Evolutionary conservation across 768 basidiomycete genomes (phyloP).

Genomic region (Pleurotus platypus): DNA sequence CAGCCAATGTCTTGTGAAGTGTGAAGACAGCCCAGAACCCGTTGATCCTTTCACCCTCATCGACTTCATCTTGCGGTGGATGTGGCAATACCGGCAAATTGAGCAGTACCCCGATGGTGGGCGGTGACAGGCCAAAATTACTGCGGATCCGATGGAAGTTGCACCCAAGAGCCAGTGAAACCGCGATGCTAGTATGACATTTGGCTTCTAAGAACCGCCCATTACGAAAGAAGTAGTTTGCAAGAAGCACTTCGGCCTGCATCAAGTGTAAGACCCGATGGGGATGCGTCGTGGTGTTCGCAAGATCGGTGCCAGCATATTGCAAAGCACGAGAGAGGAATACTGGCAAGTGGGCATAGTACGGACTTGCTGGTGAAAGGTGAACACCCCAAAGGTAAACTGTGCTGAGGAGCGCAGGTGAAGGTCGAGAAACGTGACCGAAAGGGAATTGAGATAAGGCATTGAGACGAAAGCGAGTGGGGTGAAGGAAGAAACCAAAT

Average conservation of each 20-base stretch:
- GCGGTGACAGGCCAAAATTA: conserved; percentile 29
- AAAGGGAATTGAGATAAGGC: conserved; percentile 46
- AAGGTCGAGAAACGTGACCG: conserved; percentile 42
- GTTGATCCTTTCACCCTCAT: conserved; percentile 67
- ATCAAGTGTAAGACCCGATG: conserved; percentile 47
- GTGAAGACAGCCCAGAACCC: conserved; percentile 63
- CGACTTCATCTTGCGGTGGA: conserved; percentile 38
- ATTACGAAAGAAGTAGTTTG: conserved; percentile 60
- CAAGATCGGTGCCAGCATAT: conserved; percentile 34
- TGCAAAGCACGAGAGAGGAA: conserved; percentile 51
- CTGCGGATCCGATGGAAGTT: conserved; percentile 47
- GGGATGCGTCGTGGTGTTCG: conserved; percentile 43
- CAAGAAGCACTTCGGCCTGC: conserved; percentile 62
- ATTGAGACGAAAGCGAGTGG: conserved; percentile 42
- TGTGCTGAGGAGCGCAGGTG: conserved; percentile 44
- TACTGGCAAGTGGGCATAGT: conserved; percentile 35
- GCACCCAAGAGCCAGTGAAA: conserved; percentile 44
- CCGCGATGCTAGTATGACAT: conserved; percentile 50
- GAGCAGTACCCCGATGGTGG: conserved; percentile 34
- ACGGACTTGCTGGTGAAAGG: conserved; percentile 37
- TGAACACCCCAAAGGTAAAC: conserved; percentile 54
- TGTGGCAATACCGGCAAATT: conserved; percentile 30
- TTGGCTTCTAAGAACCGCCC: conserved; percentile 61
- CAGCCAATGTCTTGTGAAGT: conserved; percentile 54
- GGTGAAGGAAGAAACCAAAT: conserved; percentile 65